Evolutionary conservation across 2,329 filamentous ascomycete species (phyloP), one percentile per base, ranked within the genome.

Genomic region (Cadophora gregata): DNA sequence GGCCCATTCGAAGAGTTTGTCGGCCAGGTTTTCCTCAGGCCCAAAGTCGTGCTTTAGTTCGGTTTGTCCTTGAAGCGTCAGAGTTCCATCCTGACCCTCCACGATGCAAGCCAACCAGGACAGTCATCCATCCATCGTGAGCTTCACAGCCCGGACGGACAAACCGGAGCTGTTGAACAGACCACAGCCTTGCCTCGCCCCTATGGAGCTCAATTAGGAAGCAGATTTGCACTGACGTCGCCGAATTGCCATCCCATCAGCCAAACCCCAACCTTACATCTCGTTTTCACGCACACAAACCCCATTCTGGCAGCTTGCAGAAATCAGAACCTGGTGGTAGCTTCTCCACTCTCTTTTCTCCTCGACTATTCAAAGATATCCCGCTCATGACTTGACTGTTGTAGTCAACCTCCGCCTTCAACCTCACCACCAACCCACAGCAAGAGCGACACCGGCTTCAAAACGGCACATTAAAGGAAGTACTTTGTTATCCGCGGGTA

Each of bases 181-280:
- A 56, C 53, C 53, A 56, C n/a, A 56, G 53, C 53, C 31, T 36
- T 53, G 29, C 48, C 25, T 51, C 50, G 25, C 19, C 51, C 7
- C 29, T 31, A 19, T 36, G n/a, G n/a, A 10, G n/a, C 53, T 56
- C 53, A 24, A 56, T 56, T 3, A n/a, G 53, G 53, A 56, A 33
- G 53, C 50, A 56, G 53, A 56, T 56, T 56, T 36, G 29, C 53
- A 36, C 53, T 47, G 53, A 56, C 53, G 31, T 56, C 53, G 53
- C 53, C 53, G 29, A 56, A 36, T 56, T 36, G 53, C 53, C 53
- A 56, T 56, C n/a, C 53, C 53, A 56, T 56, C 53, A 14, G 31
- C 31, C 53, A 36, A n/a, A 38, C 4, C 50, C 31, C 29, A 55
- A 36, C 53, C 27, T 31, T 16, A 33, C 29, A 29, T n/a, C 33